Evolutionary conservation across 371 early-diverging fungal species (phyloP).

Genomic region (Zychaea mexicana): DNA sequence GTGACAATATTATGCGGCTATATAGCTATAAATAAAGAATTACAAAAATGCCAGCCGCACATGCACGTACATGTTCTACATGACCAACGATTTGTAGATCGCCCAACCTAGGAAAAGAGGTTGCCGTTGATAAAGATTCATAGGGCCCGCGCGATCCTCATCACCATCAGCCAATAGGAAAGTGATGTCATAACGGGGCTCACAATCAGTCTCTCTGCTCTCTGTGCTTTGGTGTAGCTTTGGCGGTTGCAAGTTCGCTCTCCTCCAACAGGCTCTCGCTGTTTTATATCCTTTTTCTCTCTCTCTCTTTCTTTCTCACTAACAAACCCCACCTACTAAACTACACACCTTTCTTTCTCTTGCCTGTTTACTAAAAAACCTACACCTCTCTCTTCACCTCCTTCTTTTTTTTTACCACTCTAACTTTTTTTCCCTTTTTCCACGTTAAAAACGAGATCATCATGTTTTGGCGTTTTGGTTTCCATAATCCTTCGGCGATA

Average conservation of each 20-base stretch:
- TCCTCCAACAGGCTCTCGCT: background rate
- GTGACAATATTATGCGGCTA: no score
- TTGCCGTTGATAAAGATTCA: no score
- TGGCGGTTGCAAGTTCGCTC: no score
- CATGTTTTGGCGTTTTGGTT: slow-evolving; percentile 88
- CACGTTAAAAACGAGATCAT: slow-evolving; percentile 4
- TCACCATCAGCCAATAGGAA: background rate
- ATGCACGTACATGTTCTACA: no score
- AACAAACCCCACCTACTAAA: background rate
- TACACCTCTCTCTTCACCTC: slow-evolving; percentile 1
- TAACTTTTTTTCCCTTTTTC: background rate
- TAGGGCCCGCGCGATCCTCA: background rate
- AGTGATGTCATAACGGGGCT: background rate
- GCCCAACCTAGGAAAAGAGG: no score
- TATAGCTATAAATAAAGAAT: no score
- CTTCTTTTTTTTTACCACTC: background rate
- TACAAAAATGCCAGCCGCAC: no score
- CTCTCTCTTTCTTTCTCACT: background rate
- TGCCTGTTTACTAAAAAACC: no score
- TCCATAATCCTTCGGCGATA: slow-evolving; percentile 73
- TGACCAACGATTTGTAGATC: no score
- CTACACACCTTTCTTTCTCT: background rate
- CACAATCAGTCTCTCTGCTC: background rate
- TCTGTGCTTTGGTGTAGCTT: no score
- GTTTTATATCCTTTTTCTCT: background rate